These are phyloP conservation scores for Ogataea naganishii DNA, from an alignment of 805 yeast genomes.

Conservation along the genomic window DNA sequence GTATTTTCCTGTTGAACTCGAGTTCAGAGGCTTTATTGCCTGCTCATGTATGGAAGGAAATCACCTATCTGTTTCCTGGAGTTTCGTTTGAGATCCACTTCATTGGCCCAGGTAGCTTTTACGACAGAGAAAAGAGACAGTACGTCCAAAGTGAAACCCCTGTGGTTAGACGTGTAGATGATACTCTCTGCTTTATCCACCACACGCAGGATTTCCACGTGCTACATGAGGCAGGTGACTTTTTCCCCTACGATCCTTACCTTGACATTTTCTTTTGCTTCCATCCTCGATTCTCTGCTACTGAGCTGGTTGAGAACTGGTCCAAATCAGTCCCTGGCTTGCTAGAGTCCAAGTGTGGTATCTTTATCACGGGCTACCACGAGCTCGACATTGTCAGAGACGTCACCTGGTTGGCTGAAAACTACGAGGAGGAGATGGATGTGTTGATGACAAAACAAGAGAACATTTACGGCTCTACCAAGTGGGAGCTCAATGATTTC, in stretches of 20 bases:
- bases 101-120: slow-evolving; percentile 87
- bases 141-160: slow-evolving; percentile 54
- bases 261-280: slow-evolving; percentile 85
- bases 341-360: slow-evolving; percentile 87
- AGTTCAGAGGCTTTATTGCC: slow-evolving; percentile 92
- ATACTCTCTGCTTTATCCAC: slow-evolving; percentile 61
- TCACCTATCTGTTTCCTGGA: slow-evolving; percentile 77
- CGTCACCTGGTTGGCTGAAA: slow-evolving; percentile 56
- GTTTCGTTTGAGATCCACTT: slow-evolving; percentile 80
- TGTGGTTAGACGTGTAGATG: slow-evolving; percentile 66
- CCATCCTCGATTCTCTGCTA: slow-evolving; percentile 91
- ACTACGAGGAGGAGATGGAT: slow-evolving; percentile 71
- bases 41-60: slow-evolving; percentile 91
- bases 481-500: slow-evolving; percentile 89
- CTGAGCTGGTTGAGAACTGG: slow-evolving; percentile 77
- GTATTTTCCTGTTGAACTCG: slow-evolving; percentile 86
- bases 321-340: slow-evolving; percentile 76
- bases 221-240: slow-evolving; percentile 84
- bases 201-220: slow-evolving; percentile 92
- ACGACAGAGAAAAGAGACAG: slow-evolving; percentile 60
- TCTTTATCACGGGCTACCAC: slow-evolving; percentile 86
- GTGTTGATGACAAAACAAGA: slow-evolving; percentile 64
- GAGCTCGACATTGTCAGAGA: slow-evolving; percentile 64
- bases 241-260: slow-evolving; percentile 97
- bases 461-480: slow-evolving; percentile 76